Evolutionary conservation across 768 basidiomycete species (phyloP).

Genomic region (Lactarius sp.): DNA sequence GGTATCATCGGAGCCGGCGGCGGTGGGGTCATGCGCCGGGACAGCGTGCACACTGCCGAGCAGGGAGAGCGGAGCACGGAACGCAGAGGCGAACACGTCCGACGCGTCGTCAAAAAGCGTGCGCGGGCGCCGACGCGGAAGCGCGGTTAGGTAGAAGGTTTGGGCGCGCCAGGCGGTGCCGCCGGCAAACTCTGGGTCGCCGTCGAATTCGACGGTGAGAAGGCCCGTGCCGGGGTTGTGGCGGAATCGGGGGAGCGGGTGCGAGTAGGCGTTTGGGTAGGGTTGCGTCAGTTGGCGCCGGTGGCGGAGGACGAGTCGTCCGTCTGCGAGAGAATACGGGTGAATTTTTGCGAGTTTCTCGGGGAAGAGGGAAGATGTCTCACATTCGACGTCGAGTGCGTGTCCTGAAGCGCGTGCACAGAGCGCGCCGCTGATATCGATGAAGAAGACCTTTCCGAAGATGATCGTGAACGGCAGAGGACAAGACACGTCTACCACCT

Average conservation of each 20-base stretch:
- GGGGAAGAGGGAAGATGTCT: conserved; percentile 19
- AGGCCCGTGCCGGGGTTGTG: conserved; percentile 52
- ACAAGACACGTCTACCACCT: neutral
- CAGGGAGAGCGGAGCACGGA: conserved; percentile 54
- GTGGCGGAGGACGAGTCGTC: conserved; percentile 66
- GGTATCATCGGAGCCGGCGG: conserved; percentile 27
- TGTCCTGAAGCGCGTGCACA: conserved; percentile 79
- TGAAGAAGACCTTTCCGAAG: conserved; percentile 65
- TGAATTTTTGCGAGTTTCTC: neutral
- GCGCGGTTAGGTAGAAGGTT: conserved; percentile 56
- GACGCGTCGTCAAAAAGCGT: conserved; percentile 69
- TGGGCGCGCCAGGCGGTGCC: conserved; percentile 53
- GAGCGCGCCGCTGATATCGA: conserved; percentile 69
- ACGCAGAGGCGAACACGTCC: conserved; percentile 54
- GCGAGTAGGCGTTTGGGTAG: conserved; percentile 73
- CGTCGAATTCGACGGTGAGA: conserved; percentile 54
- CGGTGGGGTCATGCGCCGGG: conserved; percentile 18
- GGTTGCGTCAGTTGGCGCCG: conserved; percentile 70
- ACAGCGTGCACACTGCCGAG: conserved; percentile 30
- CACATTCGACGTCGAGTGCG: conserved; percentile 76
- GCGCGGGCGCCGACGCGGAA: conserved; percentile 64
- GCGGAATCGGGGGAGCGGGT: conserved; percentile 67
- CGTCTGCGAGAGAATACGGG: conserved; percentile 39
- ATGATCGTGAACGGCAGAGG: neutral
- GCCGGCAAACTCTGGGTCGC: conserved; percentile 53